phyloP scores from a whole-genome alignment of 2,329 filamentous ascomycete genomes.

The Paramyrothecium roridum region DNA sequence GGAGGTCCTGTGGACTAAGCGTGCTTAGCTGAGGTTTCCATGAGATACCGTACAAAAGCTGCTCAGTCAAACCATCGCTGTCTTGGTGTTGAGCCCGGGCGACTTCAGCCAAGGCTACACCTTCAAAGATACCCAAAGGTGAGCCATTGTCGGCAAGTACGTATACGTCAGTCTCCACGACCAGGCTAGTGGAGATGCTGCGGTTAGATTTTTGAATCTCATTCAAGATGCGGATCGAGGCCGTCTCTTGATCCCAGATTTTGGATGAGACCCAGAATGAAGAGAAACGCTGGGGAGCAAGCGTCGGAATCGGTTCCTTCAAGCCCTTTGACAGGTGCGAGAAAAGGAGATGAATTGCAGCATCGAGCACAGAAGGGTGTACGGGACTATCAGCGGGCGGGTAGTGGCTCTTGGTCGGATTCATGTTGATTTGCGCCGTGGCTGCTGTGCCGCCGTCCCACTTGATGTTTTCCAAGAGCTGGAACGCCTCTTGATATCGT shows the following conservation, averaged over 20 bases:
- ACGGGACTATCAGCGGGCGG: background rate
- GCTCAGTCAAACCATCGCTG: background rate
- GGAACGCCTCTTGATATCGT: background rate
- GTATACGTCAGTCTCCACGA: background rate
- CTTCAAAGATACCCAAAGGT: background rate
- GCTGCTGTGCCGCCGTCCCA: background rate
- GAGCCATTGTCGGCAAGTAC: background rate
- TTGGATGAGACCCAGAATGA: background rate
- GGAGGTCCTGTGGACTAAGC: background rate
- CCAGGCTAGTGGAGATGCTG: background rate
- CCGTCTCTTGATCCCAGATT: background rate
- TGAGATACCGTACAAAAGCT: background rate
- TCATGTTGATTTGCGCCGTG: background rate
- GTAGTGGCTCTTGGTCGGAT: background rate
- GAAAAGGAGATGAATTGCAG: background rate
- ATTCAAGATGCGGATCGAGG: background rate
- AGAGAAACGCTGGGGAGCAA: background rate
- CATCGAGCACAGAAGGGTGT: background rate
- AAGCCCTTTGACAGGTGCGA: background rate
- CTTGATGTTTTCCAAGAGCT: background rate
- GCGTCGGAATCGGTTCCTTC: background rate
- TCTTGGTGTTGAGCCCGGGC: background rate
- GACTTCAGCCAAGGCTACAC: background rate
- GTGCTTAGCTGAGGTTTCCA: background rate
- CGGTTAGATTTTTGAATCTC: background rate